Conservation (phyloP, 371 early-diverging fungal genomes). For the Mortierella sp. region DNA sequence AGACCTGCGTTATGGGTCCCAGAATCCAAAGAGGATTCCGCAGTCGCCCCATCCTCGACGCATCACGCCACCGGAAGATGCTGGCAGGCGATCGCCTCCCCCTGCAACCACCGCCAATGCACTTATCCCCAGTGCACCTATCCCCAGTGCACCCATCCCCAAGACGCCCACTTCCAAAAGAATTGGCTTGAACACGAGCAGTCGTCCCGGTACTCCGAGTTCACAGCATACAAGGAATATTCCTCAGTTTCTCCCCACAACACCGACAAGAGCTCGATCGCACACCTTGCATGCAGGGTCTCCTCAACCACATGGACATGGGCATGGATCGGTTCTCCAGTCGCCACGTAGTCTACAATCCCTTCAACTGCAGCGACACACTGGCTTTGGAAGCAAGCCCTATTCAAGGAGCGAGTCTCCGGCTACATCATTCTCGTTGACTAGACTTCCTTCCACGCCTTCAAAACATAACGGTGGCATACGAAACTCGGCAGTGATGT, state of each 20-base stretch:
- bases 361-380: slow-evolving; percentile 14
- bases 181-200: slow-evolving; percentile 11
- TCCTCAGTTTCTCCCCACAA: slow-evolving; percentile 28
- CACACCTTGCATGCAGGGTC: slow-evolving; percentile 14
- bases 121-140: slow-evolving; percentile 19
- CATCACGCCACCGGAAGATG: slow-evolving; percentile 22
- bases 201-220: slow-evolving; percentile 40
- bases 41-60: slow-evolving; percentile 45
- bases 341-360: slow-evolving; percentile 24
- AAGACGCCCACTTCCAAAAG: slow-evolving; percentile 44
- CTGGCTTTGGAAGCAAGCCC: slow-evolving; percentile 5
- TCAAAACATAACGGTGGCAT: slow-evolving; percentile 7
- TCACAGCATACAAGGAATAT: slow-evolving; percentile 28
- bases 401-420: slow-evolving; percentile 49
- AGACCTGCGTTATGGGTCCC: slow-evolving; percentile 42
- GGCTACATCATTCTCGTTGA: slow-evolving; percentile 19
- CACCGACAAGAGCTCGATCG: slow-evolving; percentile 34
- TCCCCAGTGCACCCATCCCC: slow-evolving; percentile 11
- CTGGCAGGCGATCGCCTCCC: slow-evolving; percentile 21
- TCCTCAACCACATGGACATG: slow-evolving; percentile 4
- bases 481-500: slow-evolving; percentile 11
- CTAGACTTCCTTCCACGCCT: slow-evolving; percentile 14
- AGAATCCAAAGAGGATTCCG: slow-evolving; percentile 30
- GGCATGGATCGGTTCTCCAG: slow-evolving; percentile 14
- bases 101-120: slow-evolving; percentile 4